phyloP scores from a whole-genome alignment of 495 filamentous ascomycete species.

The Penicillium roqueforti region DNA sequence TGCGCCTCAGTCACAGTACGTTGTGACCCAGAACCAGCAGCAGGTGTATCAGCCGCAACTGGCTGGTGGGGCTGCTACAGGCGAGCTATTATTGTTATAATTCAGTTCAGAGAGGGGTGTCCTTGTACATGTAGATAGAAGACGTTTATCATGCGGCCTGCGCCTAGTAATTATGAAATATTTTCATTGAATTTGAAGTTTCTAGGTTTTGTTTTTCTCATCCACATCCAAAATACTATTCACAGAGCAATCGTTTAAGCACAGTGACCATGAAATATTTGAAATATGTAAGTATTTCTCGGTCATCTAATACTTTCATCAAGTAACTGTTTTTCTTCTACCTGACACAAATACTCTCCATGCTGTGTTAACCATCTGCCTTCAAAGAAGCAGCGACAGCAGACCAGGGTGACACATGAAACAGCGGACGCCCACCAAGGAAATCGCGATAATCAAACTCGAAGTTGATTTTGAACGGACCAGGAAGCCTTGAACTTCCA shows the following conservation, averaged over 20 bases:
- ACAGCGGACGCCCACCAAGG: slow-evolving; percentile 24
- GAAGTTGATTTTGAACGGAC: slow-evolving; percentile 27
- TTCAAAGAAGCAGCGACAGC: slow-evolving; percentile 16
- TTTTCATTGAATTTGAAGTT: background rate
- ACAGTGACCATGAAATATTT: background rate
- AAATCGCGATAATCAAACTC: slow-evolving; percentile 37
- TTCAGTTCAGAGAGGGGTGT: background rate
- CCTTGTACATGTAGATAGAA: slow-evolving; percentile 29
- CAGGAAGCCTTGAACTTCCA: slow-evolving; percentile 15
- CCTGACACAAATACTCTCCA: slow-evolving; percentile 21
- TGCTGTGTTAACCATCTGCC: slow-evolving; percentile 14
- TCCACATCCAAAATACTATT: background rate
- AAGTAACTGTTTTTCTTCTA: slow-evolving; percentile 29
- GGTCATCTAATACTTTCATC: slow-evolving; percentile 32
- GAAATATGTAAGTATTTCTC: slow-evolving; percentile 15
- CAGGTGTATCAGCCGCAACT: slow-evolving; percentile 49
- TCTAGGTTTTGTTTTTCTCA: background rate
- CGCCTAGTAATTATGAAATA: slow-evolving; percentile 1
- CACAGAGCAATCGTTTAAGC: background rate
- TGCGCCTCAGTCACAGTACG: slow-evolving; percentile 43
- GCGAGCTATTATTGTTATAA: slow-evolving; percentile 47
- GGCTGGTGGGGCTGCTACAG: slow-evolving; percentile 45
- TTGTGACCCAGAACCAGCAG: slow-evolving; percentile 54
- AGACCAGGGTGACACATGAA: slow-evolving; percentile 25
- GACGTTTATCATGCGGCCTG: background rate